Percentiles rank a stretch among this genome's conserved stretches.
Evolutionary conservation across 2,329 filamentous ascomycete species (phyloP).

Genomic region (Colletotrichum tanaceti): DNA sequence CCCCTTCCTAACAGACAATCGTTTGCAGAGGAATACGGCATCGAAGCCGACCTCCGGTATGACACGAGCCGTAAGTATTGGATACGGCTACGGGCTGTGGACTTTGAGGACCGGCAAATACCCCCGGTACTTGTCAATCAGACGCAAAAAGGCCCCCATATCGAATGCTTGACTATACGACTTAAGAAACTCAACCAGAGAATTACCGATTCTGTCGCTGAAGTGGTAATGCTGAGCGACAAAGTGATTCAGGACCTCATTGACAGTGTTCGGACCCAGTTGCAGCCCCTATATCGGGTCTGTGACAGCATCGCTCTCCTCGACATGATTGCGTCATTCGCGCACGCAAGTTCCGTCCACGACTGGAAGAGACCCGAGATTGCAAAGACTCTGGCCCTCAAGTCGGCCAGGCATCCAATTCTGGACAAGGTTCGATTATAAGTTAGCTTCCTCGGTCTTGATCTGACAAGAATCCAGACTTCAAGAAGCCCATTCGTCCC

Average conservation of each 20-base stretch:
- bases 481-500: constrained; percentile 74
- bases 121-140: constrained; percentile 83
- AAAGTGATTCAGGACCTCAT: constrained; percentile 78
- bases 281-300: constrained; percentile 81
- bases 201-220: constrained; percentile 83
- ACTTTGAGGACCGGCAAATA: constrained; percentile 70
- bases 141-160: constrained; percentile 75
- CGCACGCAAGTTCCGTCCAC: constrained; percentile 74
- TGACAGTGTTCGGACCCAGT: constrained; percentile 75
- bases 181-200: constrained; percentile 84
- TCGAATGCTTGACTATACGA: constrained; percentile 89
- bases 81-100: constrained; percentile 71
- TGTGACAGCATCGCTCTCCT: constrained; percentile 88
- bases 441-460: background rate
- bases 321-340: constrained; percentile 86
- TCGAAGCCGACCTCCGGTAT: constrained; percentile 77
- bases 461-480: background rate
- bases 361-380: constrained; percentile 75
- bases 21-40: constrained; percentile 62
- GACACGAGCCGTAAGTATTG: constrained; percentile 85
- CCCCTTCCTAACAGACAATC: background rate
- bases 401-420: constrained; percentile 81
- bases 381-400: constrained; percentile 75
- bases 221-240: constrained; percentile 87
- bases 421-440: constrained; percentile 69